Evolutionary conservation across 495 filamentous ascomycete species (phyloP), one percentile per base, ranked within the genome.

Genomic region (Copromyces sp.): DNA sequence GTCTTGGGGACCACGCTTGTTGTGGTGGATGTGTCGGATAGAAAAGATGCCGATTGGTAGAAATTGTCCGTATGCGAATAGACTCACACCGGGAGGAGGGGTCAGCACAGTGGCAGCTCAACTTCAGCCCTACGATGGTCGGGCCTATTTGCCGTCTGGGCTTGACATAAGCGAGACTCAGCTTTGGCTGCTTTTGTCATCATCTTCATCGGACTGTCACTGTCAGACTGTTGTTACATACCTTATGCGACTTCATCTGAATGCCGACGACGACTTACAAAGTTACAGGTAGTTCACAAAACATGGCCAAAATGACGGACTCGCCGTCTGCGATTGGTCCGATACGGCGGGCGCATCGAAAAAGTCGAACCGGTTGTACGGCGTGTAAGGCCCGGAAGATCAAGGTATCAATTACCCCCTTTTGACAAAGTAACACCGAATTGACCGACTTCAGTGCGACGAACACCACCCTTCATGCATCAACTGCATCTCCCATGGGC

Each of bases 401-500:
- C 69, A 84, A 84, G 78, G 82, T 81, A 44, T 41, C 4, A 12
- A 24, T 75, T 45, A 9, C 4, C 32, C 47, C n/a, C 32, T 29
- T 32, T 70, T 11, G 16, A 32, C 20, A 24, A 35, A 3, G 4
- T 17, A 9, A 17, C 39, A 71, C 44, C 40, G n/a, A 16, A 35
- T 59, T 73, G 39, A 72, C 45, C 4, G 32, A 9, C 4, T 3
- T 1, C 39, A 83, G 82, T 85, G 83, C 71, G 83, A 84, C 70
- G 83, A 85, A 68, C 73, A 78, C n/a, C 81, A 83, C 40, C 83
- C 83, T 9, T 73, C 76, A 68, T 85, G 83, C 68, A 74, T 80
- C 45, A 85, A 85, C 75, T 85, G 83, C 73, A 78, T 82, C 2
- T 77, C 76, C 20, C 83, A 85, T 65, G 79, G 81, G 17, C 79